Percentiles rank a stretch among this genome's conserved stretches.
Conservation (phyloP, 192 early-diverging fungal genomes). For the Podila verticillata region DNA sequence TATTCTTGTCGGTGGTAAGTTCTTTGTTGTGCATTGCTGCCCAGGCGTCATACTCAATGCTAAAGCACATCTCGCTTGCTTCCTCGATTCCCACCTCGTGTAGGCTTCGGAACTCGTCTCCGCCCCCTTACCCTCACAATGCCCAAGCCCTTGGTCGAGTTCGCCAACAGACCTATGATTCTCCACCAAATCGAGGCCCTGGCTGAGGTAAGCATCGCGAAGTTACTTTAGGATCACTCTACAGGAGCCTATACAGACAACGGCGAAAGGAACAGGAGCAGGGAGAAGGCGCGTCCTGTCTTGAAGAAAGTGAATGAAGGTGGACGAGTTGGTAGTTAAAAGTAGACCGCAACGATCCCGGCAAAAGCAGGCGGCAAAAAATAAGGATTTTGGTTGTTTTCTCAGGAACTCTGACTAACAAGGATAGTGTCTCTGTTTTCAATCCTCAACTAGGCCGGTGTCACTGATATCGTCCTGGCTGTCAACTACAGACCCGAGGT, state of each 20-base stretch:
- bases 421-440: too few species aligned
- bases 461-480: slow-evolving; percentile 96
- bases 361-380: too few species aligned
- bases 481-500: slow-evolving; percentile 99
- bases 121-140: slow-evolving; percentile 95
- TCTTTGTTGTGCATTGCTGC: background rate
- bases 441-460: slow-evolving; percentile 79
- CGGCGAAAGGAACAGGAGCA: too few species aligned
- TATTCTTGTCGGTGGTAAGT: slow-evolving; percentile 83
- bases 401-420: too few species aligned
- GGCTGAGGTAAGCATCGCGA: slow-evolving; percentile 81
- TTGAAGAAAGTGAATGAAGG: background rate
- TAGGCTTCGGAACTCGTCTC: slow-evolving; percentile 98
- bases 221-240: background rate
- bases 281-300: too few species aligned
- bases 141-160: slow-evolving; percentile 99
- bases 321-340: background rate
- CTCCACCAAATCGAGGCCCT: slow-evolving; percentile 98
- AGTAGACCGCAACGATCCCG: too few species aligned
- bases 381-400: too few species aligned
- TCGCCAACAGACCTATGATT: slow-evolving; percentile 99
- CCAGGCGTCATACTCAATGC: background rate
- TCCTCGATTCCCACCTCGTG: background rate
- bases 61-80: background rate
- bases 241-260: background rate